Evolutionary conservation across 2,329 filamentous ascomycete genomes (phyloP).

Genomic region (Penicillium nordicum): DNA sequence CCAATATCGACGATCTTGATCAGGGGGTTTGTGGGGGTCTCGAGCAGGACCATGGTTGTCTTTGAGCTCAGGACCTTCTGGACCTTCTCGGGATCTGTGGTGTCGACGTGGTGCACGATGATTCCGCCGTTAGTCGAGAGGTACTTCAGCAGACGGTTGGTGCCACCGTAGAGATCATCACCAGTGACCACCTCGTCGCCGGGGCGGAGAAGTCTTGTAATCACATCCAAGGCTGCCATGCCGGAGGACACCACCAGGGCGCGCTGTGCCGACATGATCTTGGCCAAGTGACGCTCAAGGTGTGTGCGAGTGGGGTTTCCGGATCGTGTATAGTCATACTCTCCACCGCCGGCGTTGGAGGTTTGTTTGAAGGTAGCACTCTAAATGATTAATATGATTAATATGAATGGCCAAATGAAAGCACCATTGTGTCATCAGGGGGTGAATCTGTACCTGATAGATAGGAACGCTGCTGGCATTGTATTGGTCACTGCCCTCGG

Average conservation of each 20-base stretch:
- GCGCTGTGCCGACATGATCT: constrained; percentile 95
- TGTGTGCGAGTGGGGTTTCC: constrained; percentile 96
- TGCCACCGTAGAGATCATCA: constrained; percentile 94
- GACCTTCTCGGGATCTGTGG: constrained; percentile 72
- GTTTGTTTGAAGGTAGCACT: constrained; percentile 97
- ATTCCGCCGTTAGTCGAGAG: constrained; percentile 86
- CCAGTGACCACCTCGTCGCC: constrained; percentile 97
- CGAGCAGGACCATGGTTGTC: constrained; percentile 91
- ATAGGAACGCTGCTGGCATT: constrained; percentile 94
- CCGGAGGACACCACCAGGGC: constrained; percentile 91
- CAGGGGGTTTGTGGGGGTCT: constrained; percentile 94
- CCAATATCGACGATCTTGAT: constrained; percentile 97
- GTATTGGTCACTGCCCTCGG: constrained; percentile 94
- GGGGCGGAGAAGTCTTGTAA: constrained; percentile 81
- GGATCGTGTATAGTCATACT: constrained; percentile 98
- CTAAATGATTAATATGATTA: constrained; percentile 34
- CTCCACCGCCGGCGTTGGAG: constrained; percentile 72
- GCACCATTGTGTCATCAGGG: background rate
- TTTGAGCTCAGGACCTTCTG: constrained; percentile 66
- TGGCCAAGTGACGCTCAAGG: constrained; percentile 91
- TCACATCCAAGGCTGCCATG: constrained; percentile 96
- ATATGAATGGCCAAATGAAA: background rate
- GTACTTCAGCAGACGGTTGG: constrained; percentile 89
- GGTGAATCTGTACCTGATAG: constrained; percentile 64
- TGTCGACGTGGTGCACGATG: constrained; percentile 93